Percentiles rank a stretch among this genome's conserved stretches.
Evolutionary conservation across 192 early-diverging fungal genomes (phyloP).

Genomic region (Coemansia sp.): DNA sequence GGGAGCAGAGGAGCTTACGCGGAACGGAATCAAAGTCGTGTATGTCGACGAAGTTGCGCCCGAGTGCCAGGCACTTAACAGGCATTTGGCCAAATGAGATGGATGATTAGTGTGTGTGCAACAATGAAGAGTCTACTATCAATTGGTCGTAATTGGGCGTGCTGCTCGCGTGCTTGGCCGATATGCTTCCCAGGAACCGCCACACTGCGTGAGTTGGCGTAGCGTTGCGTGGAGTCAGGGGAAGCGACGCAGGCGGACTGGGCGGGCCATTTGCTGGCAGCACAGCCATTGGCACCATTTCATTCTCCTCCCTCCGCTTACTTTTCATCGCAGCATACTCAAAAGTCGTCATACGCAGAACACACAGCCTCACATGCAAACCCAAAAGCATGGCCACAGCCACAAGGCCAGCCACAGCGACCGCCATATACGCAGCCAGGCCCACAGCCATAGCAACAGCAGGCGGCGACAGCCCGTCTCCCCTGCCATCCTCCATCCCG

Average conservation of each 20-base stretch:
- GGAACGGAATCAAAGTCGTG: constrained; percentile 70
- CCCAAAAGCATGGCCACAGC: constrained; percentile 22
- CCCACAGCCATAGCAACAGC: background rate
- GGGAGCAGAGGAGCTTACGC: constrained; percentile 63
- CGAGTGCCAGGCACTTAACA: constrained; percentile 66
- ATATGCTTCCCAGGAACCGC: background rate
- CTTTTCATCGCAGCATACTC: constrained; percentile 24
- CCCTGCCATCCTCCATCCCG: background rate
- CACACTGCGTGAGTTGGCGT: background rate
- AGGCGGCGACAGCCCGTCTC: background rate
- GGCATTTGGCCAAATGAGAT: constrained; percentile 44
- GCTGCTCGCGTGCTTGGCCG: background rate
- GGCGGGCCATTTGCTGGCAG: background rate
- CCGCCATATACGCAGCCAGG: constrained; percentile 21
- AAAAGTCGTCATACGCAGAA: constrained; percentile 25
- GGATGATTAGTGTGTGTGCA: no score
- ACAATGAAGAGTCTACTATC: no score
- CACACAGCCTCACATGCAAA: constrained; percentile 36
- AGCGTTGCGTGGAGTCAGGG: no score
- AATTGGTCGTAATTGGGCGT: background rate
- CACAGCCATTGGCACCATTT: constrained; percentile 14
- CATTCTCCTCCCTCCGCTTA: background rate
- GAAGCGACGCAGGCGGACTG: background rate
- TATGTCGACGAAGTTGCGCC: constrained; percentile 67
- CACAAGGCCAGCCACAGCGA: background rate